phyloP scores from a whole-genome alignment of 495 filamentous ascomycete species.

The Podospora conica region DNA sequence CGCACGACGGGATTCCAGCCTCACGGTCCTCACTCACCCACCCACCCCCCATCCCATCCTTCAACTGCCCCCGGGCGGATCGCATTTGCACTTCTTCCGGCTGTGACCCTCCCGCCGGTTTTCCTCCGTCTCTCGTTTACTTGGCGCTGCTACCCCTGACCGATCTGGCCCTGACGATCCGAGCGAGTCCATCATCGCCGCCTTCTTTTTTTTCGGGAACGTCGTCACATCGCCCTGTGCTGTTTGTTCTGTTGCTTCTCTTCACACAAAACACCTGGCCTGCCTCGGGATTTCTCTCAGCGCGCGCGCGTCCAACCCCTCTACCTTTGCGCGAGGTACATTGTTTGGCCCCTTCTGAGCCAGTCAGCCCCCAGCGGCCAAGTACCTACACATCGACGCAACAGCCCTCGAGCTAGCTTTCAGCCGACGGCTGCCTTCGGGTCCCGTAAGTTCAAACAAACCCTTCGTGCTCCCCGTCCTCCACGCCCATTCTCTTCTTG shows the following conservation, averaged over 20 bases:
- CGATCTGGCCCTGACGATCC: neutral
- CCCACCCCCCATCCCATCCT: neutral
- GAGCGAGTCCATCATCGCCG: neutral
- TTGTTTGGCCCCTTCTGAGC: neutral
- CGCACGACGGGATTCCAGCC: neutral
- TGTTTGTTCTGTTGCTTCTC: neutral
- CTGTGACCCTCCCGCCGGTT: neutral
- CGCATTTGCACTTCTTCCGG: conserved; percentile 10
- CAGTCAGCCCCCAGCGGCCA: neutral
- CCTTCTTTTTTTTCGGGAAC: neutral
- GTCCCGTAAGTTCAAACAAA: conserved; percentile 21
- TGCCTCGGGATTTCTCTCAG: neutral
- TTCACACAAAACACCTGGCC: neutral
- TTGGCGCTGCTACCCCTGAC: neutral
- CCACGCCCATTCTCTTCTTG: neutral
- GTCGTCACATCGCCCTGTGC: neutral
- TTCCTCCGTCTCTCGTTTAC: neutral
- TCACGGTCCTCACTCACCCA: neutral
- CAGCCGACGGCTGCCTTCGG: neutral
- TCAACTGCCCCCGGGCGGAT: neutral
- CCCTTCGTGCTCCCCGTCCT: conserved; percentile 10
- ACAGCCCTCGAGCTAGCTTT: neutral
- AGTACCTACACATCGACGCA: neutral
- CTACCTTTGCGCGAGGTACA: neutral
- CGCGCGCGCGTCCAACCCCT: neutral